Evolutionary conservation across 164 flowering plant genomes (phyloP), one percentile per base, ranked within the genome.

Genomic region (Piper longum): DNA sequence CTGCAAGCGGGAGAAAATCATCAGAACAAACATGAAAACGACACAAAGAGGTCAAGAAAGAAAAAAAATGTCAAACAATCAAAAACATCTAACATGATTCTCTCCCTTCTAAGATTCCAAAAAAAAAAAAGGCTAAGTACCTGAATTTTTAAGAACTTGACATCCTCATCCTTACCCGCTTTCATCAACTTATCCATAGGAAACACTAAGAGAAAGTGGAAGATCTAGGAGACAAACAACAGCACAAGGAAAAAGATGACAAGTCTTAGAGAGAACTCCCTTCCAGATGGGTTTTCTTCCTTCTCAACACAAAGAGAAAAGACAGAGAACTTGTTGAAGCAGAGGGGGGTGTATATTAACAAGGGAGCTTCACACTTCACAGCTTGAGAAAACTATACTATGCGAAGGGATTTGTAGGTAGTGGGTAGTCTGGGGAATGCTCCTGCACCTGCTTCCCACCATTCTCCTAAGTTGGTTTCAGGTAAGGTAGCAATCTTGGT

Each of bases 121-220:
- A 26, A 26, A 26, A 26, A 26, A 26, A 26, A 26, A 18, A 43
- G 16, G 39, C 45, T 17, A 17, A 48, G 63, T 80, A 88, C 95
- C 95, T 81, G 91, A 75, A 84, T 81, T 89, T 85, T 85, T 78
- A 85, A 68, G 41, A 84, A 73, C 84, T 85, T 66, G 56, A 59
- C 18, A 39, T 66, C 68, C 43, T 56, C 95, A 70, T 88, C 89
- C 76, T 85, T 85, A 77, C 91, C 36, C 36, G 36, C 36, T 26
- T 26, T 88, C 95, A 88, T 87, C 17, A 65, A 60, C 60, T 70
- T 36, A 43, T 54, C 63, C 54, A 18, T 17, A 5, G 45, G 42
- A 43, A 4, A 60, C 1, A 40, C 17, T 18, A 26, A 26, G 16
- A 26, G 36, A 39, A 57, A 57, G 6, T 18, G 44, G 18, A 4